Conservation (phyloP, 306 rosid species). For the Spatholobus suberectus region DNA sequence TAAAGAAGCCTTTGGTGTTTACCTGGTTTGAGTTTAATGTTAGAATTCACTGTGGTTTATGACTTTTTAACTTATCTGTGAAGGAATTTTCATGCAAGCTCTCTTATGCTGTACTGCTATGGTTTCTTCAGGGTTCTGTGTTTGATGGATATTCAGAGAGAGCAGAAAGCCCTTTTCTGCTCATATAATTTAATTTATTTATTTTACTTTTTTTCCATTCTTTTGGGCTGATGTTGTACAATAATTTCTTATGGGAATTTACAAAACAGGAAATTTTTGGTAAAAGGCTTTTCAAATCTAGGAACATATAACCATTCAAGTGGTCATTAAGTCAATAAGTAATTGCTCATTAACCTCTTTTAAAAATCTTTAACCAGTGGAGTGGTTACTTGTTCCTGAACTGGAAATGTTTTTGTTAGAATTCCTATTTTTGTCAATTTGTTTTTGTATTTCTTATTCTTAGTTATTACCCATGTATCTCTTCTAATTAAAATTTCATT, state of each 20-base stretch:
- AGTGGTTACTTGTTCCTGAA: background rate
- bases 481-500: slow-evolving; percentile 1
- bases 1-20: too few species aligned
- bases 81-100: too few species aligned
- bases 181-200: too few species aligned
- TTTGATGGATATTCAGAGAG: too few species aligned
- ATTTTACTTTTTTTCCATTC: too few species aligned
- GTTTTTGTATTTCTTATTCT: background rate
- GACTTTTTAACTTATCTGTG: too few species aligned
- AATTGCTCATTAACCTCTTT: background rate
- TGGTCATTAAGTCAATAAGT: background rate
- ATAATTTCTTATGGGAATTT: background rate
- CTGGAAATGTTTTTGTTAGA: background rate
- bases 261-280: background rate
- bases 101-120: too few species aligned
- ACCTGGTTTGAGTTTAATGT: too few species aligned
- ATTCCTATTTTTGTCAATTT: background rate
- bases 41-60: too few species aligned
- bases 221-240: background rate
- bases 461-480: background rate
- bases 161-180: too few species aligned
- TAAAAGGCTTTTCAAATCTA: background rate
- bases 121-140: too few species aligned
- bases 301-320: background rate
- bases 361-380: background rate